These are phyloP conservation scores for Candida hungchunana DNA, from an alignment of 805 yeast species.

Conservation along the genomic window DNA sequence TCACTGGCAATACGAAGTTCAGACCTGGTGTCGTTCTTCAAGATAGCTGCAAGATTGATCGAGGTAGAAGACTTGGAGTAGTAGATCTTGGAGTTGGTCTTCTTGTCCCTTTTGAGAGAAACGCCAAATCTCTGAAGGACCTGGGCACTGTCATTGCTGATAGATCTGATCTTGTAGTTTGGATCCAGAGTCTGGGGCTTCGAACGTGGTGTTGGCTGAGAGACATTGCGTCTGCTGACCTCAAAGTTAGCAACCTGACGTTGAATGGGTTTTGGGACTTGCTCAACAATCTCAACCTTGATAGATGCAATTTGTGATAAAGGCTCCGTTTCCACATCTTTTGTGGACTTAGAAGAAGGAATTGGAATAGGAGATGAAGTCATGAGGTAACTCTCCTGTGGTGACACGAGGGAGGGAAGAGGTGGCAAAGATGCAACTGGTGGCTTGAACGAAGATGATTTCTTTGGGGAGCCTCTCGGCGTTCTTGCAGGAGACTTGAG, in stretches of 20 bases:
- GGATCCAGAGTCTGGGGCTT: conserved; percentile 25
- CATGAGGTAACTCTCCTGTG: not conserved
- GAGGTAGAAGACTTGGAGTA: conserved; percentile 28
- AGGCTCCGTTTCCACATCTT: no score
- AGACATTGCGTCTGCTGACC: conserved; percentile 15
- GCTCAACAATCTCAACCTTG: not conserved
- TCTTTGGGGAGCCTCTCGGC: conserved; percentile 6
- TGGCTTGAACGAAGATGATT: no score
- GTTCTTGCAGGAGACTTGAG: conserved; percentile 14
- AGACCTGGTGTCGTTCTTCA: conserved; percentile 12
- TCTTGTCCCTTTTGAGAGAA: conserved; percentile 15
- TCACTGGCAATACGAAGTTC: conserved; percentile 4
- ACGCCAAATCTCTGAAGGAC: conserved; percentile 24
- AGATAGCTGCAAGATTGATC: conserved; percentile 23
- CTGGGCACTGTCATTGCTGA: conserved; percentile 19
- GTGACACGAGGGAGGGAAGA: conserved; percentile 3
- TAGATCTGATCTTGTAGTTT: conserved; percentile 15
- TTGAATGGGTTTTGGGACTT: conserved; percentile 8
- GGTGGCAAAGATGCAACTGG: not conserved
- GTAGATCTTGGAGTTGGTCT: conserved; percentile 21
- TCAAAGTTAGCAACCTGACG: conserved; percentile 17
- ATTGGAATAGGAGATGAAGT: conserved; percentile 5
- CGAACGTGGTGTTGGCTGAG: conserved; percentile 18
- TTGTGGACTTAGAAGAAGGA: no score
- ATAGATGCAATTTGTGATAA: no score